Base-by-base conservation (phyloP, 176 grass and related monocot species). In the Phoenix roebelenii region DNA sequence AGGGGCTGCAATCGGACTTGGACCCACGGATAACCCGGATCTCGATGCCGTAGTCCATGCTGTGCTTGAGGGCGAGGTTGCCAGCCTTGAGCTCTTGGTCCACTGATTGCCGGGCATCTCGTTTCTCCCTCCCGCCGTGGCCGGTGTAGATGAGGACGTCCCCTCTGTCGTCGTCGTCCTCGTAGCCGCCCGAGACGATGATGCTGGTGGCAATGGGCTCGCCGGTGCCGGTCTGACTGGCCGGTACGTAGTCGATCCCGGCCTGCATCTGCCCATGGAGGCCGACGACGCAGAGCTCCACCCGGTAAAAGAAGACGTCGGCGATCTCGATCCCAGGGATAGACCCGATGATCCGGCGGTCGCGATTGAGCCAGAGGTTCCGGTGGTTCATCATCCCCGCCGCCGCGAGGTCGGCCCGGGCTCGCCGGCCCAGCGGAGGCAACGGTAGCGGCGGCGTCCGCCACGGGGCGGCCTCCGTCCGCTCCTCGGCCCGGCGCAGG, bases 221-320 rank as follows among this genome's bases (percentile, higher is more conserved):
- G 75, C 87, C 87, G 73, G 76, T 69, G 20, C 61, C 15, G 51
- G 79, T 66, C 65, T 76, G 30, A 52, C 67, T 79, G 10, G 44
- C 74, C 0, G 87, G 83, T 66, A 85, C 77, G 59, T 72, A 97
- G 63, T 50, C 69, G 52, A 97, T 97, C 23, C 92, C 92, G 1
- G 80, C 92, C 61, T 97, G 92, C 23, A 77, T 74, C n/a, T 64
- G 69, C 70, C 57, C 61, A 65, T 97, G 92, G 77, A 97, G 66
- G 18, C 92, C 92, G 60, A 97, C 49, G 61, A 88, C 63, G 80
- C 78, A 77, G 60, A 97, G 72, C 72, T 97, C 92, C 54, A 78
- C 87, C 7, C 92, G 86, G 80, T 90, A 97, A 77, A 73, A 82
- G 80, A 97, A 97, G 60, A 83, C 63, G 44, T 97, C 92, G 16